Evolutionary conservation across 805 yeast genomes (phyloP), one percentile per base, ranked within the genome.

Genomic region (Metschnikowia bowlesiae): DNA sequence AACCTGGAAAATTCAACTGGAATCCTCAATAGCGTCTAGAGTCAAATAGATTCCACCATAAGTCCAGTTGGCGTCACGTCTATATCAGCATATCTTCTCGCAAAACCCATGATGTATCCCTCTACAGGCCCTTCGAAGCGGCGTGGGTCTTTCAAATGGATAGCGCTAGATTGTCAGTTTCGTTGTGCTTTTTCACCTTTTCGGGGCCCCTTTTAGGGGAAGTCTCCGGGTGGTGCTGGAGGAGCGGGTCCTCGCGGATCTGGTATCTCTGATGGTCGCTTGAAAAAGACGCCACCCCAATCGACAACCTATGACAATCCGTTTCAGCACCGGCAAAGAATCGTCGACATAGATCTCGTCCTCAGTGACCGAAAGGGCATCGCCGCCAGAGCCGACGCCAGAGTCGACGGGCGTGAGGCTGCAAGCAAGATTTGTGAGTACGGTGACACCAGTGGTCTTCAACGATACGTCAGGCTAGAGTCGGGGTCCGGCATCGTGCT

Each of bases 131-230:
- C 59, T n/a, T 71, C 73, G 0, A 50, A 58, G 3, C 56, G 80
- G 8, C 85, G 86, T 1, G 60, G 61, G 0, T 59, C 69, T 26
- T 73, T 73, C 32, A 87, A 83, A 60, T 83, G 88, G 87, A 65
- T 81, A 9, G 88, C 87, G 1, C 68, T 82, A 76, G 85, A 82
- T 59, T 76, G 71, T 54, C 87, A 83, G 57, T 82, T 82, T 63
- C 78, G 84, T 54, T 80, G 76, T 53, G 64, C 62, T 51, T 82
- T 81, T 67, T 74, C 76, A n/a, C 52, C 30, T 28, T 46, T 52
- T n/a, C 18, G n/a, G 54, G 42, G 14, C 34, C n/a, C 52, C 30
- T 28, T 46, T 52, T n/a, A 14, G n/a, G 54, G 42, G 14, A 34
- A 48, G 50, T 50, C 37, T 45, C 55, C 46, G 22, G 22, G 22